These are phyloP conservation scores for Ascocoryne sarcoides DNA, from an alignment of 2,329 filamentous ascomycete species.

Conservation along the genomic window DNA sequence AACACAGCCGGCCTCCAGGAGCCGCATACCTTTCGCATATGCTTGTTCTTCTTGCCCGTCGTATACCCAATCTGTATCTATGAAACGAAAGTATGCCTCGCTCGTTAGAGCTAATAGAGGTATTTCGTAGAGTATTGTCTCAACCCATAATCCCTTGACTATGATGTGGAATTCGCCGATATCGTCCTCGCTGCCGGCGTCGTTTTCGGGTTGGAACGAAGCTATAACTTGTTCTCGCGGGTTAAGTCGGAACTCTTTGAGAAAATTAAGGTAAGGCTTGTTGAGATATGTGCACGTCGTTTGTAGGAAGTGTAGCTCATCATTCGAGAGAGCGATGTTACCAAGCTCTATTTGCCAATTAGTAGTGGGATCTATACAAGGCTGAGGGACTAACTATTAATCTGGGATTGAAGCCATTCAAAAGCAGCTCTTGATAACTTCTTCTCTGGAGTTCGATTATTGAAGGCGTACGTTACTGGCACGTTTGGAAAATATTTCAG, in stretches of 20 bases:
- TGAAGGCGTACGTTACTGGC: constrained; percentile 85
- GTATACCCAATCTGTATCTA: constrained; percentile 87
- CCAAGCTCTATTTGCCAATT: constrained; percentile 56
- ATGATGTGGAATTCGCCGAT: constrained; percentile 68
- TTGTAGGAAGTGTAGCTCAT: constrained; percentile 74
- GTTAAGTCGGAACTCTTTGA: constrained; percentile 71
- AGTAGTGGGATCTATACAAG: constrained; percentile 14
- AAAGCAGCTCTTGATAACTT: constrained; percentile 77
- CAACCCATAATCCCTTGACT: constrained; percentile 78
- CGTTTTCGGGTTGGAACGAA: constrained; percentile 40
- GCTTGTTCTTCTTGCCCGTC: constrained; percentile 79
- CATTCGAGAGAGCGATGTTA: constrained; percentile 67
- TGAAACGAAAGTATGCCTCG: constrained; percentile 96
- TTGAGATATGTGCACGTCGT: constrained; percentile 74
- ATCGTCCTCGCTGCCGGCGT: constrained; percentile 55
- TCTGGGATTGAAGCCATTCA: constrained; percentile 76
- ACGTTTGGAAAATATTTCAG: constrained; percentile 81
- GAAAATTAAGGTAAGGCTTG: constrained; percentile 67
- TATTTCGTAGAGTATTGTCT: constrained; percentile 97
- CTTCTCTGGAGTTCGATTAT: constrained; percentile 91
- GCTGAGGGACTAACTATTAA: constrained; percentile 51
- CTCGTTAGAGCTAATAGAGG: constrained; percentile 85
- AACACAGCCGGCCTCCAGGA: constrained; percentile 75
- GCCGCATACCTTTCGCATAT: constrained; percentile 65
- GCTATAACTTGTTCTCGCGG: constrained; percentile 73